These are phyloP conservation scores for Spathaspora sp. DNA, from an alignment of 805 yeast genomes.

Conservation along the genomic window DNA sequence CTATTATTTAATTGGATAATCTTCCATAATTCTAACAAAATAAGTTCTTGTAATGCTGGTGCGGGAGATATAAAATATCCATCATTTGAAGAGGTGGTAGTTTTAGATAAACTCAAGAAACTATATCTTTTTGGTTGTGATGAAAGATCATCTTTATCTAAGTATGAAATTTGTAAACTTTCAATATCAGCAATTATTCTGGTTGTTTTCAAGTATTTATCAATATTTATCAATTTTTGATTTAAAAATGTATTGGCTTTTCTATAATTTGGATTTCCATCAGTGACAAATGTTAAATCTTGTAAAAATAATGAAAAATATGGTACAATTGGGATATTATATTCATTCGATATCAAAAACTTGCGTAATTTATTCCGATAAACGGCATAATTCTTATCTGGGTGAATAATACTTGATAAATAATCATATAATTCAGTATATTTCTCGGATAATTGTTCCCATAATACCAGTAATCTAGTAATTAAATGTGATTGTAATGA, in stretches of 20 bases:
- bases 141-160: constrained; percentile 13
- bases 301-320: constrained; percentile 71
- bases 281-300: constrained; percentile 77
- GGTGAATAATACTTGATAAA: constrained; percentile 66
- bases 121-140: constrained; percentile 17
- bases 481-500: constrained; percentile 70
- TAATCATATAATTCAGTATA: constrained; percentile 61
- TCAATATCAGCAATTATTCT: constrained; percentile 65
- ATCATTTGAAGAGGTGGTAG: not conserved
- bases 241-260: constrained; percentile 54
- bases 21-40: constrained; percentile 67
- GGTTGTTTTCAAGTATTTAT: constrained; percentile 66
- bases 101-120: constrained; percentile 12
- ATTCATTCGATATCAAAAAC: constrained; percentile 46
- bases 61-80: constrained; percentile 33
- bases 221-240: constrained; percentile 65
- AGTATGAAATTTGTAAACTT: constrained; percentile 61
- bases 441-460: constrained; percentile 57
- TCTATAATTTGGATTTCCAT: constrained; percentile 72
- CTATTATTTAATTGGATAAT: constrained; percentile 55
- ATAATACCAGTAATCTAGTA: constrained; percentile 56
- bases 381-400: constrained; percentile 67
- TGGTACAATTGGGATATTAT: constrained; percentile 67
- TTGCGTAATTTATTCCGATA: constrained; percentile 62
- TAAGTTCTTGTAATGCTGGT: constrained; percentile 52